Conservation (phyloP, 1,284 basidiomycete species). For the Ganoderma meredithae region DNA sequence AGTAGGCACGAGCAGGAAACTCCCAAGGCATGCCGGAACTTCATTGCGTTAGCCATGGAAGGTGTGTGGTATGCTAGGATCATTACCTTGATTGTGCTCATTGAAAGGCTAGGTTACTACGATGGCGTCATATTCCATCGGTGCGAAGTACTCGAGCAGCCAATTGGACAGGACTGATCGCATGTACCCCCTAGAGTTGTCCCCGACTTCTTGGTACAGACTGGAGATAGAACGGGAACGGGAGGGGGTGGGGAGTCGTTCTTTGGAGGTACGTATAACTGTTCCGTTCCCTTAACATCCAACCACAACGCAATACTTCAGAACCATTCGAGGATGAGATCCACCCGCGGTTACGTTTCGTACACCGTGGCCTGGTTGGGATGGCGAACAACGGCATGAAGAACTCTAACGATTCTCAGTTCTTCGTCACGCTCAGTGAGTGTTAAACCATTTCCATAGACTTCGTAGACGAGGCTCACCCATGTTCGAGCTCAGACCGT, state of each 20-base stretch:
- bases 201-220: slow-evolving; percentile 91
- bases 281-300: not conserved
- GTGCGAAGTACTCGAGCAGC: slow-evolving; percentile 44
- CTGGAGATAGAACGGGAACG: slow-evolving; percentile 94
- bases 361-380: slow-evolving; percentile 88
- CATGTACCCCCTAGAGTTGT: slow-evolving; percentile 60
- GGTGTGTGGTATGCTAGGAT: slow-evolving; percentile 57
- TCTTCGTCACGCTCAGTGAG: slow-evolving; percentile 89
- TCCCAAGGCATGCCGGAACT: slow-evolving; percentile 94
- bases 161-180: not conserved
- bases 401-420: slow-evolving; percentile 89
- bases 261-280: slow-evolving; percentile 73
- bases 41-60: slow-evolving; percentile 90
- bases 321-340: slow-evolving; percentile 94
- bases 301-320: slow-evolving; percentile 36
- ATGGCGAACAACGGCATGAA: slow-evolving; percentile 93
- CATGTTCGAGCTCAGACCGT: slow-evolving; percentile 60
- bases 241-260: slow-evolving; percentile 93
- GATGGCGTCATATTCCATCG: slow-evolving; percentile 95
- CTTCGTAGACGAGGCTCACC: not conserved
- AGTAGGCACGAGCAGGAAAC: slow-evolving; percentile 66
- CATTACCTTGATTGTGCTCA: not conserved
- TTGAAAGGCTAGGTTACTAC: slow-evolving; percentile 79
- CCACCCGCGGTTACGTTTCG: slow-evolving; percentile 87
- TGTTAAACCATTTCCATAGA: not conserved